Conservation (phyloP, 495 filamentous ascomycete species). For the Aspergillus steynii region DNA sequence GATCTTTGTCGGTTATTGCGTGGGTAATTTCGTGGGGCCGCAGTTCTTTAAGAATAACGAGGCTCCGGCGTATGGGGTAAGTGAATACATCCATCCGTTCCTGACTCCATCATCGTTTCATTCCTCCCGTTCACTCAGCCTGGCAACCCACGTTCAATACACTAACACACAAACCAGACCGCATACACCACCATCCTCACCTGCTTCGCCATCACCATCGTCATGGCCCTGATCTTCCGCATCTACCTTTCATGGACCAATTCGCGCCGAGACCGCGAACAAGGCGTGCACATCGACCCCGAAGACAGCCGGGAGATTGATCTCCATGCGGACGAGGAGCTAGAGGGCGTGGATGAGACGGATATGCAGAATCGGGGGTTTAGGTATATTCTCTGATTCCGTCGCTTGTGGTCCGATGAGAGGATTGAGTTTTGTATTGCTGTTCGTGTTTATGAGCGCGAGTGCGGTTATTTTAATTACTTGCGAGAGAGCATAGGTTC, state of each 20-base stretch:
- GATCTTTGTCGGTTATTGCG: constrained; percentile 24
- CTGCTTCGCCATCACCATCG: constrained; percentile 18
- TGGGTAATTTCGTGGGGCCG: constrained; percentile 25
- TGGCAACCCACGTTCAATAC: too few relatives aligned
- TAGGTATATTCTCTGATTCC: constrained; percentile 19
- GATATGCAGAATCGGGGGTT: constrained; percentile 19
- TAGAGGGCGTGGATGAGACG: constrained; percentile 20
- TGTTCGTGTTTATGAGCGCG: too few relatives aligned
- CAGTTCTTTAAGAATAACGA: constrained; percentile 23
- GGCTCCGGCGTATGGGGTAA: constrained; percentile 22
- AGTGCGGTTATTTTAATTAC: too few relatives aligned
- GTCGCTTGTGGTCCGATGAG: not conserved
- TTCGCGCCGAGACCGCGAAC: constrained; percentile 9
- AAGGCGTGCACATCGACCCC: constrained; percentile 19
- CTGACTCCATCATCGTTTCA: not conserved
- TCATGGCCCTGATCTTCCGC: constrained; percentile 5
- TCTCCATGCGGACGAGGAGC: constrained; percentile 11
- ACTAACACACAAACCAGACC: constrained; percentile 10
- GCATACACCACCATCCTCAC: constrained; percentile 20
- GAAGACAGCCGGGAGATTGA: constrained; percentile 16
- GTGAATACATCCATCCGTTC: not conserved
- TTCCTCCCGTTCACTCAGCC: not conserved
- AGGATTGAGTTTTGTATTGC: too few relatives aligned
- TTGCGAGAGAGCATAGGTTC: too few relatives aligned
- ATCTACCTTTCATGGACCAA: constrained; percentile 16